phyloP scores from a whole-genome alignment of 371 early-diverging fungal genomes.

The Mortierella sp. region DNA sequence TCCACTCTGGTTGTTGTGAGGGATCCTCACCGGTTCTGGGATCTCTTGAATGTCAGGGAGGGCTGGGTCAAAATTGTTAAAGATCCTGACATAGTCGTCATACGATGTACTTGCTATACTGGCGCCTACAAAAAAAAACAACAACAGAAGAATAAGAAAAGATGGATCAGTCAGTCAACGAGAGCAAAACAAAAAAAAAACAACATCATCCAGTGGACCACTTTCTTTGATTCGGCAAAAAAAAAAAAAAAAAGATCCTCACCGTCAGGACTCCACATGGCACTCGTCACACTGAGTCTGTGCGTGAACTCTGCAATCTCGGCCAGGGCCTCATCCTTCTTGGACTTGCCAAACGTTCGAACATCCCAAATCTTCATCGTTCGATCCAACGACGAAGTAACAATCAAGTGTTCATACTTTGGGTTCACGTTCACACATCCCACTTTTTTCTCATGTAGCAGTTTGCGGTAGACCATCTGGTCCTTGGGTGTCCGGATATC shows the following conservation, averaged over 20 bases:
- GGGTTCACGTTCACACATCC: slow-evolving; percentile 79
- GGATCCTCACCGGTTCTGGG: slow-evolving; percentile 57
- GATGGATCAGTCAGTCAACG: slow-evolving; percentile 29
- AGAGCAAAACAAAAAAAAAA: slow-evolving; percentile 38
- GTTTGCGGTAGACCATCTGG: slow-evolving; percentile 33
- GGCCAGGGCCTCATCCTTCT: slow-evolving; percentile 31
- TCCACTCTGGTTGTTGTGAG: slow-evolving; percentile 78
- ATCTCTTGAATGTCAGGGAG: slow-evolving; percentile 45
- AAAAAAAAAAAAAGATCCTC: slow-evolving; percentile 10
- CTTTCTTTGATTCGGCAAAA: no score
- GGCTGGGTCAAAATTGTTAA: slow-evolving; percentile 55
- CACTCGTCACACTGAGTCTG: slow-evolving; percentile 71
- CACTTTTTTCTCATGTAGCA: slow-evolving; percentile 70
- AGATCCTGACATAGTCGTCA: slow-evolving; percentile 64
- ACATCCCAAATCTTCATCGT: slow-evolving; percentile 81
- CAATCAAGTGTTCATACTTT: slow-evolving; percentile 66
- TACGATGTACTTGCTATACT: slow-evolving; percentile 56
- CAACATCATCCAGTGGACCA: no score
- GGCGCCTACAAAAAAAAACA: slow-evolving; percentile 17
- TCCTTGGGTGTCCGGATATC: slow-evolving; percentile 61
- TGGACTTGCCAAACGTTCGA: slow-evolving; percentile 59
- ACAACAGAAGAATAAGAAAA: background rate
- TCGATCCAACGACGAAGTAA: slow-evolving; percentile 74
- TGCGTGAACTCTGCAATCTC: slow-evolving; percentile 61
- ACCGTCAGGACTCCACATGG: slow-evolving; percentile 79